Conservation (phyloP, 2,329 filamentous ascomycete species). For the Phoma sp. region DNA sequence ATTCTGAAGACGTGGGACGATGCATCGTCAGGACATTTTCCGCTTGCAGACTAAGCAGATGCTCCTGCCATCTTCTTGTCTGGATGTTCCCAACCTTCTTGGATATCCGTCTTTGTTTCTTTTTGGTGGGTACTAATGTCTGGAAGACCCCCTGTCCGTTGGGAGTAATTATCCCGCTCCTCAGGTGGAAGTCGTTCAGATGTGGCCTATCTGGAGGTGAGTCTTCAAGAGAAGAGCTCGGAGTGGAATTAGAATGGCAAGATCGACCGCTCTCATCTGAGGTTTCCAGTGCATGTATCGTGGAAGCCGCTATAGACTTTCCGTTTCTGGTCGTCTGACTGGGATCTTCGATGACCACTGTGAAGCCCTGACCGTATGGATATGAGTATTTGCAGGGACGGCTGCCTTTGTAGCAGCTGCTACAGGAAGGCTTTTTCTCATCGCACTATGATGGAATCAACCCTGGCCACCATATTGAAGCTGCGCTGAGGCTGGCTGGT, state of each 20-base stretch:
- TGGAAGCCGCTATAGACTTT: background rate
- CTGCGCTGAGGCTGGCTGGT: too few relatives aligned
- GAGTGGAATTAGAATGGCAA: background rate
- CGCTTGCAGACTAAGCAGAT: background rate
- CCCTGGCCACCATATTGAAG: too few relatives aligned
- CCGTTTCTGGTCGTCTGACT: constrained; percentile 11
- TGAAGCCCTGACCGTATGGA: background rate
- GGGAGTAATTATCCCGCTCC: background rate
- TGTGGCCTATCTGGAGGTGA: background rate
- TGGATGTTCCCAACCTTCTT: background rate
- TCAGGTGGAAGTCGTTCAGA: background rate
- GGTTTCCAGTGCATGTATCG: background rate
- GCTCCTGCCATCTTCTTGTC: background rate
- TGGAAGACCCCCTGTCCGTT: constrained; percentile 4
- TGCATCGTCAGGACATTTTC: background rate
- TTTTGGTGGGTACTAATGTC: background rate
- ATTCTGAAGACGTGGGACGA: background rate
- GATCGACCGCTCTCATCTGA: background rate
- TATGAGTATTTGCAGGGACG: constrained; percentile 4
- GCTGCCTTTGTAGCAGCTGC: background rate
- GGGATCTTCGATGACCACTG: constrained; percentile 10
- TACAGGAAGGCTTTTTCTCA: constrained; percentile 9
- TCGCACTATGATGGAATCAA: background rate
- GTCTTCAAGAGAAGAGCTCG: background rate
- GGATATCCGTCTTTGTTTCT: background rate